Evolutionary conservation across 805 yeast genomes (phyloP).

Genomic region (Kazachstania viticola): DNA sequence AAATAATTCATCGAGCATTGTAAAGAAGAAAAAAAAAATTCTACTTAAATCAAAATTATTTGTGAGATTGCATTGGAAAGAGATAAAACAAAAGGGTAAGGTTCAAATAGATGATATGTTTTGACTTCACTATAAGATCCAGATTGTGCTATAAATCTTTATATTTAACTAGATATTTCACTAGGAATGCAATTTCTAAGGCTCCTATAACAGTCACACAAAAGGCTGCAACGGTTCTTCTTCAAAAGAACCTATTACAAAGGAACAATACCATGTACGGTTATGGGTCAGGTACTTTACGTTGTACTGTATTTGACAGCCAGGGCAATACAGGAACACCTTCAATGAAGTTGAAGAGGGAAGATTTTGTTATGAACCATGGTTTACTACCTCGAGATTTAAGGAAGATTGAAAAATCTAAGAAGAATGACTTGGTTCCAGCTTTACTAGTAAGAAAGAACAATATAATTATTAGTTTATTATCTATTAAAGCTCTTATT

Average conservation of each 20-base stretch:
- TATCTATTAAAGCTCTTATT: slow-evolving; percentile 72
- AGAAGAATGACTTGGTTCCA: slow-evolving; percentile 55
- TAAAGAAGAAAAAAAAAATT: too few relatives aligned
- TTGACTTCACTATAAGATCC: too few relatives aligned
- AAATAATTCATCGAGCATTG: too few relatives aligned
- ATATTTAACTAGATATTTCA: too few relatives aligned
- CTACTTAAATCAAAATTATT: too few relatives aligned
- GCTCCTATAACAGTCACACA: too few relatives aligned
- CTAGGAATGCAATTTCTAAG: too few relatives aligned
- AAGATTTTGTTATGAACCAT: slow-evolving; percentile 60
- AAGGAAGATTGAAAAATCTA: slow-evolving; percentile 72
- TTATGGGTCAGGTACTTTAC: slow-evolving; percentile 33
- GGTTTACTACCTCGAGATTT: slow-evolving; percentile 82
- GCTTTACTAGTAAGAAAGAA: slow-evolving; percentile 64
- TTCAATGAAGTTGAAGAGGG: slow-evolving; percentile 61
- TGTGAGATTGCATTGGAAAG: too few relatives aligned
- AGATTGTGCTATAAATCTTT: too few relatives aligned
- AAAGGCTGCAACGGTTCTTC: slow-evolving; percentile 23
- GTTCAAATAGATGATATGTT: too few relatives aligned
- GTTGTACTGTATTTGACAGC: slow-evolving; percentile 73
- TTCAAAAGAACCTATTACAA: slow-evolving; percentile 31
- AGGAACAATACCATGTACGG: slow-evolving; percentile 25
- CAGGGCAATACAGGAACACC: slow-evolving; percentile 60
- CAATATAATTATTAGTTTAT: slow-evolving; percentile 62
- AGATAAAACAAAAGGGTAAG: too few relatives aligned